These are phyloP conservation scores for Yarrowia osloensis DNA, from an alignment of 805 yeast species.

Conservation along the genomic window DNA sequence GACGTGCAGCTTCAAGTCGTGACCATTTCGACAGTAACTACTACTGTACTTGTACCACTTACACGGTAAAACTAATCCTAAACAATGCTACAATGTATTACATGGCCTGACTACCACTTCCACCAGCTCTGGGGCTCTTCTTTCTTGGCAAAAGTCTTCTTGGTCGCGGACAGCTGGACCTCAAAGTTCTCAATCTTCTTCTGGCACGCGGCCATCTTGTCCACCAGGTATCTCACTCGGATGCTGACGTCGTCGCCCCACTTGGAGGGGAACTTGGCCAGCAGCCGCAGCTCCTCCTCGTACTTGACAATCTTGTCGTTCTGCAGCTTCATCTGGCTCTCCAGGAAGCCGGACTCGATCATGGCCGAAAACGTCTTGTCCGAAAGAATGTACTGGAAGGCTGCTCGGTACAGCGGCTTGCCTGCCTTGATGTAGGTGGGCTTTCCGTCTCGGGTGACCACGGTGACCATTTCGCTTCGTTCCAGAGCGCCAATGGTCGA, in stretches of 20 bases:
- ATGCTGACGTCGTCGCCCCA: slow-evolving; percentile 53
- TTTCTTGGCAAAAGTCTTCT: slow-evolving; percentile 33
- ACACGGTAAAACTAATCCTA: too few relatives aligned
- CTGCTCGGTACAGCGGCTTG: slow-evolving; percentile 79
- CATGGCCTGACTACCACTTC: background rate
- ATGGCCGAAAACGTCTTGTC: slow-evolving; percentile 59
- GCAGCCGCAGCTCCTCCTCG: slow-evolving; percentile 70
- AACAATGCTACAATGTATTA: background rate
- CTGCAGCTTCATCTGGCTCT: slow-evolving; percentile 59
- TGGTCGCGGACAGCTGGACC: slow-evolving; percentile 36
- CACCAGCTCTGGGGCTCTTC: slow-evolving; percentile 7
- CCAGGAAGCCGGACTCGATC: slow-evolving; percentile 64
- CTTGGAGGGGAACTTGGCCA: slow-evolving; percentile 49
- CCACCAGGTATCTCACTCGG: slow-evolving; percentile 66
- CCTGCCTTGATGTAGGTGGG: slow-evolving; percentile 69
- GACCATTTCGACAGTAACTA: too few relatives aligned
- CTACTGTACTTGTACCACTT: too few relatives aligned
- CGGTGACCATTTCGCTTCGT: slow-evolving; percentile 70
- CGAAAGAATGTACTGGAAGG: slow-evolving; percentile 64
- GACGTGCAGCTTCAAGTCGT: too few relatives aligned
- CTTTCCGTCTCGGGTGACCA: slow-evolving; percentile 77
- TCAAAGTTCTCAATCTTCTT: slow-evolving; percentile 53
- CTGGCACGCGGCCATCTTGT: slow-evolving; percentile 66
- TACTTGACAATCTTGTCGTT: slow-evolving; percentile 59
- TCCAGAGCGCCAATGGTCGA: slow-evolving; percentile 68